Base-by-base conservation (phyloP, 176 grass and related monocot species). In the Triticum turgidum region DNA sequence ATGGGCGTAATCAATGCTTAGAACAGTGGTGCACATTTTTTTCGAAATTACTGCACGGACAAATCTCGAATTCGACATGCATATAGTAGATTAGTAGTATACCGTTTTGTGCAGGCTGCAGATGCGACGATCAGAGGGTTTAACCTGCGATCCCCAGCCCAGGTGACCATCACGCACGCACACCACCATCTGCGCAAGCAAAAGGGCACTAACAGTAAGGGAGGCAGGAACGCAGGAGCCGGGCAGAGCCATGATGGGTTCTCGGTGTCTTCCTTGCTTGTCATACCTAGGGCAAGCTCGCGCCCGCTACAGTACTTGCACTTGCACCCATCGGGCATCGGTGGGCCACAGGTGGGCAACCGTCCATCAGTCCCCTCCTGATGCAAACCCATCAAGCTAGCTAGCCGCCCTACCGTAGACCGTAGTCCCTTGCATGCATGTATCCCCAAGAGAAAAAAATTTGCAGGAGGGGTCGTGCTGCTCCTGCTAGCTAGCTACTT, bases 131-230 rank as follows among this genome's bases (percentile, higher is more conserved):
- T 76, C 72, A 49, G 73, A 52, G 73, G 30, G 17, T 45, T 76
- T 76, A 76, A 76, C 73, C 73, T 76, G 73, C 45, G 73, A 76
- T 76, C 73, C 73, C 73, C 73, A 76, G 73, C 73, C 73, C 27
- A 76, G 73, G 73, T 76, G 45, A 76, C 1, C 73, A 76, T 52
- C 44, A 49, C 64, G 22, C 18, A 20, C 67, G 33, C 34, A 49
- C 22, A 9, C 24, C 62, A 18, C 33, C 20, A 12, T 63, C 25
- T 49, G 10, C 61, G 47, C 51, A 18, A 54, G 56, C 88, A 69
- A 61, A 74, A 90, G 52, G 84, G 84, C 30, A 17, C 52, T 59
- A 70, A 77, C 79, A 79, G 42, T 42, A 47, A 17, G 4, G 25
- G 59, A 73, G 69, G 68, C 66, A 38, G 18, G 2, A 54, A 54